These are phyloP conservation scores for Thalassiosira livingstoniorum DNA, from an alignment of 352 stramenopile genomes.

Conservation along the genomic window DNA sequence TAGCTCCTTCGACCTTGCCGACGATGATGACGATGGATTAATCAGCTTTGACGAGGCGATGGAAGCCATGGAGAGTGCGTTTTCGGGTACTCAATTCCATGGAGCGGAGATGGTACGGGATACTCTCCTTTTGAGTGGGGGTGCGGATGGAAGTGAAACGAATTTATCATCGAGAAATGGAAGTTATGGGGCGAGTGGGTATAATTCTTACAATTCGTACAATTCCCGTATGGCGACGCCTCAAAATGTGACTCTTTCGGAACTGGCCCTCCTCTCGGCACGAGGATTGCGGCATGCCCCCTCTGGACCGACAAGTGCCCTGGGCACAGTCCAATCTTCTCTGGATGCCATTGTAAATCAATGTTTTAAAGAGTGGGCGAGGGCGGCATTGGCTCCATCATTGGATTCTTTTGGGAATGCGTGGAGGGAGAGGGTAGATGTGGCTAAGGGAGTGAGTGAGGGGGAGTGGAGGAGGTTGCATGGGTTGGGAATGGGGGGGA, in stretches of 20 bases:
- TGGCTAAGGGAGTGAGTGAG: slow-evolving; percentile 58
- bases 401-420: slow-evolving; percentile 45
- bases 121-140: slow-evolving; percentile 73
- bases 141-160: neutral
- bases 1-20: slow-evolving; percentile 82
- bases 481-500: slow-evolving; percentile 41
- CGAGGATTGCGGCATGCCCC: slow-evolving; percentile 76
- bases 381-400: slow-evolving; percentile 50
- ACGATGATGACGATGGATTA: slow-evolving; percentile 84
- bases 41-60: slow-evolving; percentile 84
- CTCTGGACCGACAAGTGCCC: slow-evolving; percentile 69
- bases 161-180: slow-evolving; percentile 2
- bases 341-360: slow-evolving; percentile 77
- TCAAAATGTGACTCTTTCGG: slow-evolving; percentile 77
- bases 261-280: slow-evolving; percentile 78
- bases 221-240: slow-evolving; percentile 28
- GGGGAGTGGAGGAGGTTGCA: slow-evolving; percentile 74
- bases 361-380: slow-evolving; percentile 79
- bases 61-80: slow-evolving; percentile 82
- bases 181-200: slow-evolving; percentile 7
- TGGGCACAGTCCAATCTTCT: slow-evolving; percentile 80
- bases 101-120: slow-evolving; percentile 83
- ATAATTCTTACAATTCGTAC: slow-evolving; percentile 18
- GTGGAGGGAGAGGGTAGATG: slow-evolving; percentile 52
- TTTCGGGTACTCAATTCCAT: slow-evolving; percentile 83